A percentile compares a stretch with the other conserved stretches of the same genome.
phyloP scores from a whole-genome alignment of 441 rosid species.

The Rhodomyrtus psidioides region DNA sequence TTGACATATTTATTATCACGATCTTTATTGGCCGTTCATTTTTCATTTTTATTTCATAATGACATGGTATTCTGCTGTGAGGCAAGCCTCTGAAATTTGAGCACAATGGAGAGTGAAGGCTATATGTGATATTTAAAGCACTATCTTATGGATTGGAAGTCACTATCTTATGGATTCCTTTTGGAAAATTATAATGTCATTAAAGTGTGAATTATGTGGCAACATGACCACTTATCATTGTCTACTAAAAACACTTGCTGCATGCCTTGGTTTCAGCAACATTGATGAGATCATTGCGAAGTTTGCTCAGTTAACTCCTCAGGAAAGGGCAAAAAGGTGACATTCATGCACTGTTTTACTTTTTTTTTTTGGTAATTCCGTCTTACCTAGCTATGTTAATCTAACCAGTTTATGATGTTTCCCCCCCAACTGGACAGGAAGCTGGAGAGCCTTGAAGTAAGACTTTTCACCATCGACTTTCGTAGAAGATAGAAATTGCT shows the following conservation, averaged over 20 bases:
- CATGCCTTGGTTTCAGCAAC: neutral
- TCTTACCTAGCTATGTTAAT: neutral
- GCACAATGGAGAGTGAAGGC: neutral
- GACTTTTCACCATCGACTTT: neutral
- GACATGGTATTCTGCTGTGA: neutral
- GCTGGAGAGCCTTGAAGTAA: conserved; percentile 17
- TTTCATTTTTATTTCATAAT: neutral
- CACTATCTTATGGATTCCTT: neutral
- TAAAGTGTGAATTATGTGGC: neutral
- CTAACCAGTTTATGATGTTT: neutral
- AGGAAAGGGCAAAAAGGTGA: conserved; percentile 22
- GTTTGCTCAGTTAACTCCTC: conserved; percentile 15
- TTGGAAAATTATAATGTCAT: neutral
- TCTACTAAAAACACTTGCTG: neutral
- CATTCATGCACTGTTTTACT: neutral
- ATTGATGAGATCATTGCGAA: conserved; percentile 15
- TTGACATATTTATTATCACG: neutral
- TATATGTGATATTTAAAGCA: neutral
- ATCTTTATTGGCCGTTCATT: neutral
- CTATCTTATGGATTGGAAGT: neutral
- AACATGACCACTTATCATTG: neutral
- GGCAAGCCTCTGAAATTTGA: neutral
- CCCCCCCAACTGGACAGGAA: conserved; percentile 7
- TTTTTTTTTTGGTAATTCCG: neutral
- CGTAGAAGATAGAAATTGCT: neutral